Conservation (phyloP, 2,329 filamentous ascomycete species). For the Blastomyces parvus region DNA sequence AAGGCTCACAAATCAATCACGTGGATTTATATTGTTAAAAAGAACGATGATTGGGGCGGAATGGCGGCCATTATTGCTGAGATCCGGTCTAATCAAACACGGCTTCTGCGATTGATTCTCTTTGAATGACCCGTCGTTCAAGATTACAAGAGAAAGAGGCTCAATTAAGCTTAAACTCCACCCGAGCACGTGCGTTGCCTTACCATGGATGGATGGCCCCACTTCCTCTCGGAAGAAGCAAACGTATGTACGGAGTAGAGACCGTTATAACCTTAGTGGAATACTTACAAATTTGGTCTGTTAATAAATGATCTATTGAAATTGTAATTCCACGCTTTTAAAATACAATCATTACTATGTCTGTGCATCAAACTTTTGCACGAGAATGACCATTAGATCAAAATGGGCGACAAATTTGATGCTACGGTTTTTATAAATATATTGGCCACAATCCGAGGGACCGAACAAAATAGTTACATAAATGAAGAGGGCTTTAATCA, state of each 20-base stretch:
- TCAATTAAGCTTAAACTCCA: background rate
- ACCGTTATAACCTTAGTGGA: too few species aligned
- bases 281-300: background rate
- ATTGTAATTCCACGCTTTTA: background rate
- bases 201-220: background rate
- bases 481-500: background rate
- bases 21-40: background rate
- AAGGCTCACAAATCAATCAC: background rate
- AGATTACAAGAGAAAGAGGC: too few species aligned
- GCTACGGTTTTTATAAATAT: slow-evolving; percentile 52
- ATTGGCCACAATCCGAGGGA: too few species aligned
- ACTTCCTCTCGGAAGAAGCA: background rate
- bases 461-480: background rate
- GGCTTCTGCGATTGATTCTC: background rate
- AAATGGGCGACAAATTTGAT: slow-evolving; percentile 47
- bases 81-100: background rate
- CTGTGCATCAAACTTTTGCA: background rate
- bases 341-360: background rate
- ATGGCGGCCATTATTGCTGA: background rate
- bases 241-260: too few species aligned
- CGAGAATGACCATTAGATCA: slow-evolving; percentile 17
- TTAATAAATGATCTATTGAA: background rate
- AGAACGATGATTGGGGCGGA: background rate
- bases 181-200: too few species aligned
- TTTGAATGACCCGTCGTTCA: too few species aligned